Percentiles rank a stretch among this genome's conserved stretches.
Evolutionary conservation across 805 yeast species (phyloP).

Genomic region (Zygotorulaspora danielsina): DNA sequence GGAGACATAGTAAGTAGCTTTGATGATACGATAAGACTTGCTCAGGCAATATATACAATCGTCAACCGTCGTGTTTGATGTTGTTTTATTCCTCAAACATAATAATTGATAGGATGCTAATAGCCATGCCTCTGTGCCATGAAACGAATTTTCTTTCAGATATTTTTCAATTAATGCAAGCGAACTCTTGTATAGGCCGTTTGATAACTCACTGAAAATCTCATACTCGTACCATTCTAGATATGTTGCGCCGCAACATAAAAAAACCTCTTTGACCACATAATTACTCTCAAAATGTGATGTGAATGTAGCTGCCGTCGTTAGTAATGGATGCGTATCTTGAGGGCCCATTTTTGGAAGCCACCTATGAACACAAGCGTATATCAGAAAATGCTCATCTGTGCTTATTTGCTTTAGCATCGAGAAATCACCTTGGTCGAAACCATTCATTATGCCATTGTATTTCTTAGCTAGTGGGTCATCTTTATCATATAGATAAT

Average conservation of each 20-base stretch:
- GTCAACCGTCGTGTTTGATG: constrained; percentile 26
- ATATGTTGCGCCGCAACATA: constrained; percentile 42
- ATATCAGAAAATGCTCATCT: constrained; percentile 23
- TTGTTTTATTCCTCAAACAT: constrained; percentile 39
- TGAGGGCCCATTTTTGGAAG: constrained; percentile 42
- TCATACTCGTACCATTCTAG: constrained; percentile 35
- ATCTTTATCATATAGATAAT: constrained; percentile 5
- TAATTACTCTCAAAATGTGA: constrained; percentile 35
- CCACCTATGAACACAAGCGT: constrained; percentile 41
- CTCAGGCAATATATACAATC: constrained; percentile 36
- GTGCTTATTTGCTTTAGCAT: constrained; percentile 1
- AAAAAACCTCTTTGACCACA: constrained; percentile 35
- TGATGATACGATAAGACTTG: constrained; percentile 38
- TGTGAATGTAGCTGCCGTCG: constrained; percentile 40
- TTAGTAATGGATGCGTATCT: constrained; percentile 38
- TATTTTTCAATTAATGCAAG: constrained; percentile 21
- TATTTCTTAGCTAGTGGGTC: constrained; percentile 10
- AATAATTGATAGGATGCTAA: constrained; percentile 39
- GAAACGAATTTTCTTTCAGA: constrained; percentile 22
- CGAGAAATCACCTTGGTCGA: constrained; percentile 8
- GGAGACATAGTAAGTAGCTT: constrained; percentile 21
- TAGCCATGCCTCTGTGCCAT: constrained; percentile 39
- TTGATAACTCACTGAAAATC: constrained; percentile 22
- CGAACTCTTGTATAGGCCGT: constrained; percentile 27
- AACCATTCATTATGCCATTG: constrained; percentile 4